phyloP scores from a whole-genome alignment of 2,329 filamentous ascomycete species.

The Mycogone perniciosa region DNA sequence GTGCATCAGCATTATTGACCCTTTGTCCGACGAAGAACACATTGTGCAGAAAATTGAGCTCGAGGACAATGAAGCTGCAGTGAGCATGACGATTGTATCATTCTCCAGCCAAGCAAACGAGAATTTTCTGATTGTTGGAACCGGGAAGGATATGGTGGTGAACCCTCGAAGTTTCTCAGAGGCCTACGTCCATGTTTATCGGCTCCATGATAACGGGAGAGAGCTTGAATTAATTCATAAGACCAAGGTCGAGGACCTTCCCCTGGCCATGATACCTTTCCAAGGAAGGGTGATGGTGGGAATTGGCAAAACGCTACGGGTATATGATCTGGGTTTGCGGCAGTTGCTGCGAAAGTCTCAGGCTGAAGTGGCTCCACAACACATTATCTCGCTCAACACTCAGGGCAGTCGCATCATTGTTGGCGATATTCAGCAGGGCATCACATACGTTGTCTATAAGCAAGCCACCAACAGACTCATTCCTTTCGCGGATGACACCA shows the following conservation, averaged over 20 bases:
- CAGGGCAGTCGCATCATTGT: conserved; percentile 89
- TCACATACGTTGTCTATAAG: conserved; percentile 92
- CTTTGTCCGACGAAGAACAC: conserved; percentile 59
- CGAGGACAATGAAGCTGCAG: conserved; percentile 83
- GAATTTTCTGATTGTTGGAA: conserved; percentile 87
- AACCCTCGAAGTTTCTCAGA: conserved; percentile 68
- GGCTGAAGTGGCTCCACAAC: conserved; percentile 67
- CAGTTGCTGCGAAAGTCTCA: conserved; percentile 90
- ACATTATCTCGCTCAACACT: conserved; percentile 84
- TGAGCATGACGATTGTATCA: conserved; percentile 75
- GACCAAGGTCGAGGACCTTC: conserved; percentile 83
- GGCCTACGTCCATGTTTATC: conserved; percentile 88
- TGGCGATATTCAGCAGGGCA: conserved; percentile 85
- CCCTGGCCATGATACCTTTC: conserved; percentile 85
- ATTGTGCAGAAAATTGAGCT: conserved; percentile 76
- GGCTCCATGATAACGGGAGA: conserved; percentile 79
- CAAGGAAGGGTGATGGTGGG: conserved; percentile 86
- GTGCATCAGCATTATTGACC: conserved; percentile 88
- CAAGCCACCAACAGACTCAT: conserved; percentile 85
- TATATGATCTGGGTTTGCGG: conserved; percentile 91
- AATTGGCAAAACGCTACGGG: conserved; percentile 70
- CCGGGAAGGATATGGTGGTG: conserved; percentile 80
- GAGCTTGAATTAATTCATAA: conserved; percentile 94
- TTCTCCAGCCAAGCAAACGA: conserved; percentile 89
- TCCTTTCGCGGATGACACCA: conserved; percentile 84